A percentile compares a stretch with the other conserved stretches of the same genome.
Conservation (phyloP, 2,329 filamentous ascomycete species). For the Xylaria sp. region DNA sequence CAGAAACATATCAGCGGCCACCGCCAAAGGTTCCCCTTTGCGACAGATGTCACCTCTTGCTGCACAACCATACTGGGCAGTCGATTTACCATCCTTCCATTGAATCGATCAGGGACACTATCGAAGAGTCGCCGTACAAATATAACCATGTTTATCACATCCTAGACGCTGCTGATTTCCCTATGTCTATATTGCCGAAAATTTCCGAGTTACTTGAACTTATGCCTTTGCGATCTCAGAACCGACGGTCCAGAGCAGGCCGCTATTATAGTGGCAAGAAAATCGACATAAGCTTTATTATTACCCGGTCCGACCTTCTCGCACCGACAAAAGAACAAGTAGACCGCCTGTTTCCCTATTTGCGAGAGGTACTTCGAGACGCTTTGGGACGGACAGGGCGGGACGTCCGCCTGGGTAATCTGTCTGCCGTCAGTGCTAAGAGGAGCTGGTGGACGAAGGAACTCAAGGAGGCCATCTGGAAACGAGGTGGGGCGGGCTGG, state of each 20-base stretch:
- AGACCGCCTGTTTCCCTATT: slow-evolving; percentile 82
- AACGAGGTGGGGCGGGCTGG: slow-evolving; percentile 85
- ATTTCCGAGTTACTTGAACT: slow-evolving; percentile 72
- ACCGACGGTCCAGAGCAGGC: slow-evolving; percentile 71
- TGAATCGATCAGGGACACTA: slow-evolving; percentile 78
- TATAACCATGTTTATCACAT: slow-evolving; percentile 96
- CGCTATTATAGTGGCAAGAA: slow-evolving; percentile 69
- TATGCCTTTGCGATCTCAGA: slow-evolving; percentile 75
- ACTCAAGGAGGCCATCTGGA: slow-evolving; percentile 83
- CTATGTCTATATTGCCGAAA: slow-evolving; percentile 84
- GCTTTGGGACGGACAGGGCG: slow-evolving; percentile 69
- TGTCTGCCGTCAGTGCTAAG: slow-evolving; percentile 83
- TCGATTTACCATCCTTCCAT: slow-evolving; percentile 81
- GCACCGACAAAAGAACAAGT: slow-evolving; percentile 83
- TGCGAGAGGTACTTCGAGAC: slow-evolving; percentile 75
- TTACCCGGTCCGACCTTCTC: slow-evolving; percentile 85
- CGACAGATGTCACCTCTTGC: slow-evolving; percentile 81
- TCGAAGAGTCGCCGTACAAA: slow-evolving; percentile 85
- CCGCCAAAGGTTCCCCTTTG: slow-evolving; percentile 64
- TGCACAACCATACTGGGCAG: slow-evolving; percentile 72
- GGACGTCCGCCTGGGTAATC: slow-evolving; percentile 81
- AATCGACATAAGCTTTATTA: slow-evolving; percentile 85
- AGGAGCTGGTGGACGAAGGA: slow-evolving; percentile 88
- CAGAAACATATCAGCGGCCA: slow-evolving; percentile 12
- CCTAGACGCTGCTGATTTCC: slow-evolving; percentile 93